These are phyloP conservation scores for Amylostereum chailletii DNA, from an alignment of 1,284 basidiomycete genomes.

Conservation along the genomic window DNA sequence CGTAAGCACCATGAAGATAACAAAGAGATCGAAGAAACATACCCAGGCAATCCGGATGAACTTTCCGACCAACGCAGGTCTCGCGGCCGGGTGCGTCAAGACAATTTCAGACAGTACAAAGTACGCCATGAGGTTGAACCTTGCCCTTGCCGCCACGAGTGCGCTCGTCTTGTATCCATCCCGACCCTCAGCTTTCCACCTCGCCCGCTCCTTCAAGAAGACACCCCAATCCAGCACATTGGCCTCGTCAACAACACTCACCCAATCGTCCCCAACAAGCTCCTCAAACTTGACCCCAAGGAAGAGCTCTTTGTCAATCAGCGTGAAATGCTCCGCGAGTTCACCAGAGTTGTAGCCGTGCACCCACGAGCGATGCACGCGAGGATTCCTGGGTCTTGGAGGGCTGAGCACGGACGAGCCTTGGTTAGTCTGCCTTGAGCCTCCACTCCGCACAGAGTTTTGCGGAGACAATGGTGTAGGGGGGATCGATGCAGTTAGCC, in stretches of 20 bases:
- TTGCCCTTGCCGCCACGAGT: slow-evolving; percentile 69
- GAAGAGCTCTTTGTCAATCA: slow-evolving; percentile 86
- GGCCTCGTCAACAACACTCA: slow-evolving; percentile 44
- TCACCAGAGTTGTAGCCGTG: slow-evolving; percentile 47
- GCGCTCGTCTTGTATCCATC: slow-evolving; percentile 57
- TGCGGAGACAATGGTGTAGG: slow-evolving; percentile 9
- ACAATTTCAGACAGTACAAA: slow-evolving; percentile 79
- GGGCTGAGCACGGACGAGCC: neutral
- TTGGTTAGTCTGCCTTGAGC: slow-evolving; percentile 2
- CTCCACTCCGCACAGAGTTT: neutral
- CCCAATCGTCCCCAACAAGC: slow-evolving; percentile 65
- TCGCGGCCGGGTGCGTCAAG: slow-evolving; percentile 56
- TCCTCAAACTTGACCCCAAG: slow-evolving; percentile 80
- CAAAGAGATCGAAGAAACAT: slow-evolving; percentile 18
- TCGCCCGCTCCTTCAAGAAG: slow-evolving; percentile 69
- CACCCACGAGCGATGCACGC: slow-evolving; percentile 59
- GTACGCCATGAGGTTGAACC: slow-evolving; percentile 82
- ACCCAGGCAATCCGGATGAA: slow-evolving; percentile 86
- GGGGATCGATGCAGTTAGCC: slow-evolving; percentile 33
- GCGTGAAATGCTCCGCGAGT: slow-evolving; percentile 73
- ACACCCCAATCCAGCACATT: slow-evolving; percentile 79
- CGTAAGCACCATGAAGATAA: slow-evolving; percentile 3
- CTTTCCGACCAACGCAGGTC: slow-evolving; percentile 64
- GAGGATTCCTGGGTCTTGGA: slow-evolving; percentile 16
- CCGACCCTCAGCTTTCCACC: slow-evolving; percentile 57